Base-by-base conservation (phyloP, 2,329 filamentous ascomycete species). In the Podosphaera xanthii region DNA sequence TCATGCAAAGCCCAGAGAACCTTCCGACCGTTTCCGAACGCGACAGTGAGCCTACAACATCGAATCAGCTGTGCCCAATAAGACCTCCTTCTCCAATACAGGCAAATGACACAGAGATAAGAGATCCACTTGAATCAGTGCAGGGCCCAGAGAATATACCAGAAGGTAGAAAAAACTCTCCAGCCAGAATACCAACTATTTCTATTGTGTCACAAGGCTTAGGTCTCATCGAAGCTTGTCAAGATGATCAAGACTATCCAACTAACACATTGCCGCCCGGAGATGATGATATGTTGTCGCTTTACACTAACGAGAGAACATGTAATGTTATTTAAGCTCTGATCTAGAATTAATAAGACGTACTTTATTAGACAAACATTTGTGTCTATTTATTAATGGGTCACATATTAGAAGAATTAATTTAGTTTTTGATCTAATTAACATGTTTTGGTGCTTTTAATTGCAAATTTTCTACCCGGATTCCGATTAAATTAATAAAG, bases 11-110 rank as follows among this genome's bases (percentile, higher is more conserved):
- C 8, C 9, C 68, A 33, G 71, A 69, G 34, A 76, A 79, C 53
- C 66, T 69, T 52, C 78, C 76, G 66, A 73, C 79, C 54, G 76
- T 79, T 63, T 77, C 76, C 9, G 77, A 79, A 57, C 60, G 64
- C 10, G 64, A 60, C 38, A 61, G 58, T n/a, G 61, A 54, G 31
- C 57, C 62, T 3, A 63, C 65, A 0, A 63, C 67, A 54, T 72
- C 77, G 63, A 79, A 77, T 67, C 72, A 75, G 57, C 72, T 76
- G 12, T 71, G 79, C 14, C 76, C 75, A 14, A 75, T 77, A 22
- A 68, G 80, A 38, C 35, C 8, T 8, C 80, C 80, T 0, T 83
- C 83, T 64, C 81, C 78, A 14, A 81, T 81, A 2, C 77, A 62
- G 5, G 62, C 60, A 30, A 62, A 63, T 40, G 34, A 8, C 9